phyloP scores from a whole-genome alignment of 2,329 filamentous ascomycete species.

The Aspergillus costaricaensis region DNA sequence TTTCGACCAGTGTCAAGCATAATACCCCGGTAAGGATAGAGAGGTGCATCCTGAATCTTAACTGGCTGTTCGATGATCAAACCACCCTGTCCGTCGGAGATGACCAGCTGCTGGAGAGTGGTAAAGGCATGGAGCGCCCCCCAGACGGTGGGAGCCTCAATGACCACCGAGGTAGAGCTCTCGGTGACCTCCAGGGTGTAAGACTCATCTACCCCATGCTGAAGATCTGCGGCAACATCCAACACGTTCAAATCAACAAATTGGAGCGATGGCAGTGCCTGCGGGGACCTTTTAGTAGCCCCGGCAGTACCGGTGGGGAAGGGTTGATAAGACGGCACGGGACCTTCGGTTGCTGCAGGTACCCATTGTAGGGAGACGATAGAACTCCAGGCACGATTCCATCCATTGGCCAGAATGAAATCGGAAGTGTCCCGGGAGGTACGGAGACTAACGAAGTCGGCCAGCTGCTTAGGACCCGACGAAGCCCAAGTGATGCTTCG shows the following conservation, averaged over 20 bases:
- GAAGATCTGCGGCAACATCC: constrained; percentile 50
- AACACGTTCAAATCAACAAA: constrained; percentile 50
- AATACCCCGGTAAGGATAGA: constrained; percentile 57
- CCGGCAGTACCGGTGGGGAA: constrained; percentile 50
- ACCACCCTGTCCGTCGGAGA: constrained; percentile 48
- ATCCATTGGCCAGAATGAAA: constrained; percentile 48
- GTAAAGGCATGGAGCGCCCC: constrained; percentile 59
- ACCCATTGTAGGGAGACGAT: constrained; percentile 57
- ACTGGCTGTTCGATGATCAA: constrained; percentile 58
- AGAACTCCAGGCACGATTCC: constrained; percentile 52
- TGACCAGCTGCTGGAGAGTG: constrained; percentile 59
- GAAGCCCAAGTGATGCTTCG: constrained; percentile 56
- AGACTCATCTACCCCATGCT: constrained; percentile 61
- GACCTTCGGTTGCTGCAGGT: constrained; percentile 55
- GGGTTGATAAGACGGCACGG: constrained; percentile 51
- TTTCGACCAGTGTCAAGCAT: constrained; percentile 60
- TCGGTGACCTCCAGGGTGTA: constrained; percentile 52
- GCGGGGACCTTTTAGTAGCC: constrained; percentile 30
- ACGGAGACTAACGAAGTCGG: constrained; percentile 41
- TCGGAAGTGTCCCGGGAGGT: constrained; percentile 31
- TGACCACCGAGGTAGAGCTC: constrained; percentile 45
- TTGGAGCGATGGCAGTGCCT: constrained; percentile 37
- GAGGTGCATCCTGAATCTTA: constrained; percentile 51
- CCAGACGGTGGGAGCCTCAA: constrained; percentile 55
- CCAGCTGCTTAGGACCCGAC: constrained; percentile 51